Evolutionary conservation across 108 stramenopile species (phyloP).

Genomic region (Skeletonema marinoi): DNA sequence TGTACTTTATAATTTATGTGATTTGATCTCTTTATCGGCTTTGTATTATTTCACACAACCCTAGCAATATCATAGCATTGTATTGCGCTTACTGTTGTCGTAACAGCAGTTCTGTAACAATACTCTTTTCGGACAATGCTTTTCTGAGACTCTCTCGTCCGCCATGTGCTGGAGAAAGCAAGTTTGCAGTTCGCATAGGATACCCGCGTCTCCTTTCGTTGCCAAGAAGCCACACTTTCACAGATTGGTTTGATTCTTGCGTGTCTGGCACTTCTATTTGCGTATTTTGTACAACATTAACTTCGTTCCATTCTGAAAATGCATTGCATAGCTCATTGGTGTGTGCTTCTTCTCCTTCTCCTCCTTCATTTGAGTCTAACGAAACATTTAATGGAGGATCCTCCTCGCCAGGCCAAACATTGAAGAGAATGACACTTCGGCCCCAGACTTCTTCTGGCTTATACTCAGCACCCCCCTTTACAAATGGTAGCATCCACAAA

Average conservation of each 20-base stretch:
- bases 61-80: neutral
- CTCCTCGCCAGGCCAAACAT: slow-evolving; percentile 62
- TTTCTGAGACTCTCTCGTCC: slow-evolving; percentile 28
- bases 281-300: neutral
- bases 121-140: slow-evolving; percentile 26
- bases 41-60: too few relatives aligned
- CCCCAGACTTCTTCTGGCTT: slow-evolving; percentile 63
- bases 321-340: slow-evolving; percentile 21
- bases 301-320: slow-evolving; percentile 26
- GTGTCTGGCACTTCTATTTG: neutral
- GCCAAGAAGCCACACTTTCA: slow-evolving; percentile 79
- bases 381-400: slow-evolving; percentile 67
- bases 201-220: slow-evolving; percentile 61
- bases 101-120: slow-evolving; percentile 33
- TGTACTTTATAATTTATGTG: neutral
- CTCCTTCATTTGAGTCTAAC: slow-evolving; percentile 27
- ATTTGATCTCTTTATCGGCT: too few relatives aligned
- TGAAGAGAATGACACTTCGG: slow-evolving; percentile 80
- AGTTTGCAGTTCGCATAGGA: slow-evolving; percentile 53
- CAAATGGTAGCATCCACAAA: slow-evolving; percentile 72
- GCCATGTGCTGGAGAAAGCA: slow-evolving; percentile 25
- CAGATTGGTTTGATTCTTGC: slow-evolving; percentile 23
- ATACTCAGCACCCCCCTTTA: slow-evolving; percentile 49
- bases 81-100: slow-evolving; percentile 16
- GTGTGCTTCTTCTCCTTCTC: neutral